These are phyloP conservation scores for Malus hybrid DNA, from an alignment of 331 rosid species.

Conservation along the genomic window DNA sequence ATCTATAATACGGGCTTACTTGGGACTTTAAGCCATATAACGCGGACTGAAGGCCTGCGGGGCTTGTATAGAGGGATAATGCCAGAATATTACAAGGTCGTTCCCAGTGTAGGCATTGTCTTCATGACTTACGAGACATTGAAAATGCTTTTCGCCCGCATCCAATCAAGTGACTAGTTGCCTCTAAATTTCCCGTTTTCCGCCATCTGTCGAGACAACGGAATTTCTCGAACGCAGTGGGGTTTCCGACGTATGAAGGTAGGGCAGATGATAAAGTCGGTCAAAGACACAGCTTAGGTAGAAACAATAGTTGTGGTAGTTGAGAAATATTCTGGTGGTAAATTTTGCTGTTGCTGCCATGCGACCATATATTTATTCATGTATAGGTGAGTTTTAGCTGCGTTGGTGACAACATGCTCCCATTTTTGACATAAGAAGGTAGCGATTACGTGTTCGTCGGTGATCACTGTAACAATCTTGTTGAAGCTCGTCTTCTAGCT, in stretches of 20 bases:
- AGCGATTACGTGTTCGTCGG: conserved; percentile 11
- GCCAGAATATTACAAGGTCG: conserved; percentile 85
- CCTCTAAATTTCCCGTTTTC: neutral
- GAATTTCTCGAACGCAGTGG: neutral
- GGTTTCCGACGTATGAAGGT: neutral
- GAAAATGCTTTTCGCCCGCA: conserved; percentile 33
- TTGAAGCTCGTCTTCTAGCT: neutral
- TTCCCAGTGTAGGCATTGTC: conserved; percentile 73
- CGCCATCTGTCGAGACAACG: neutral
- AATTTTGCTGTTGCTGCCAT: conserved; percentile 45
- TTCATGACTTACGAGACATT: conserved; percentile 79
- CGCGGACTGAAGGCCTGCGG: conserved; percentile 50
- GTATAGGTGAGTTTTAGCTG: conserved; percentile 17
- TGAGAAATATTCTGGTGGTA: conserved; percentile 27
- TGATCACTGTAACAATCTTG: conserved; percentile 11
- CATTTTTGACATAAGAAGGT: conserved; percentile 11
- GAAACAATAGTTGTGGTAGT: conserved; percentile 1
- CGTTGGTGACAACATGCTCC: conserved; percentile 14
- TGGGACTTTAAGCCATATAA: conserved; percentile 60
- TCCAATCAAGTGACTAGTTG: conserved; percentile 23
- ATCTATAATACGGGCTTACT: conserved; percentile 57
- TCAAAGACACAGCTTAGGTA: conserved; percentile 4
- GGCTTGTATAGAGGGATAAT: conserved; percentile 83
- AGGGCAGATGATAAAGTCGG: neutral
- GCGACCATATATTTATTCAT: neutral